Percentiles rank a stretch among this genome's conserved stretches.
Conservation (phyloP, 495 filamentous ascomycete genomes). For the Lineolata rhizophorae region DNA sequence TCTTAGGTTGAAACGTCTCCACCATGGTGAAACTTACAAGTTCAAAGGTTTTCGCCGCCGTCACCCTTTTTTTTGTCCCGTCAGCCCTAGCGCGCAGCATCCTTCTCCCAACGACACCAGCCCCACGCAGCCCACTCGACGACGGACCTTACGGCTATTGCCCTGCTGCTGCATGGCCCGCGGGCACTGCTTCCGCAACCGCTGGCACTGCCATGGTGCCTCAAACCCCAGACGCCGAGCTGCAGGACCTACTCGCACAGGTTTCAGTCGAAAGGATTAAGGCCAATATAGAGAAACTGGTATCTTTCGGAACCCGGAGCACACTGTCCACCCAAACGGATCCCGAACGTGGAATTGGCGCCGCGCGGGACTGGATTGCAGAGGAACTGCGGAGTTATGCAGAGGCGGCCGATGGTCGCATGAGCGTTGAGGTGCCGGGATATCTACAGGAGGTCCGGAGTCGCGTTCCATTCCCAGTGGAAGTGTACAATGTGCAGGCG, state of each 20-base stretch:
- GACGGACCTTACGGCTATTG: too few relatives aligned
- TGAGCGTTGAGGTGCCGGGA: conserved; percentile 22
- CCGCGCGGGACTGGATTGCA: conserved; percentile 30
- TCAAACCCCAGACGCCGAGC: conserved; percentile 23
- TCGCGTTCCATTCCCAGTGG: conserved; percentile 24
- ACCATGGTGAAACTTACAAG: too few relatives aligned
- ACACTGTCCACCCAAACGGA: conserved; percentile 26
- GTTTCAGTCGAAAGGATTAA: conserved; percentile 23
- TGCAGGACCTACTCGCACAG: conserved; percentile 20
- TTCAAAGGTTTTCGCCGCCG: too few relatives aligned
- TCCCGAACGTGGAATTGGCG: conserved; percentile 26
- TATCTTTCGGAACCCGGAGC: conserved; percentile 29
- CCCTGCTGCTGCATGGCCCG: too few relatives aligned
- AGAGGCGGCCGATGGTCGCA: conserved; percentile 13
- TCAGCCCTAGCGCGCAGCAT: too few relatives aligned
- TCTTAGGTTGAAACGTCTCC: too few relatives aligned
- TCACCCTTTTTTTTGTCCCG: too few relatives aligned
- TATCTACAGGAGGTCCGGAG: conserved; percentile 22
- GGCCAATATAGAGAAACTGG: conserved; percentile 24
- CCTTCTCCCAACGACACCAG: too few relatives aligned
- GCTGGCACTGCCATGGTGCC: conserved; percentile 19
- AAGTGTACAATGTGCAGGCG: conserved; percentile 28
- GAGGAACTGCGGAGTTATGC: conserved; percentile 21
- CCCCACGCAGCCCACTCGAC: too few relatives aligned
- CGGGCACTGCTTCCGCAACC: too few relatives aligned